These are phyloP conservation scores for Candida sanyaensis DNA, from an alignment of 1,139 yeast species.

Conservation along the genomic window DNA sequence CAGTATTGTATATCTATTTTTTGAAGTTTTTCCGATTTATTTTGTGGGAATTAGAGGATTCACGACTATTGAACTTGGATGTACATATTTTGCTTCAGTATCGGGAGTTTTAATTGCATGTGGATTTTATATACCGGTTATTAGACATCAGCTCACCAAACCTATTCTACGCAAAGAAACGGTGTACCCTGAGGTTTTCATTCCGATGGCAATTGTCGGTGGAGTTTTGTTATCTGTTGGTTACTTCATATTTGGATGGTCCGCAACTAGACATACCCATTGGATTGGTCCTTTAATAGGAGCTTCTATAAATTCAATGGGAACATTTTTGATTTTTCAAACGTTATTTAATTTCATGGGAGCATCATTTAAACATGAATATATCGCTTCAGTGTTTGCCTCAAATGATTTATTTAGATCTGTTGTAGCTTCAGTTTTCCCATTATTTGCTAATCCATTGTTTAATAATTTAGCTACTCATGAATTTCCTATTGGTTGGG, in stretches of 20 bases:
- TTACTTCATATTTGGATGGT: constrained; percentile 36
- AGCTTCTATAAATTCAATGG: constrained; percentile 25
- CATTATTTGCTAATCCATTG: constrained; percentile 43
- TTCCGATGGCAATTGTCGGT: constrained; percentile 49
- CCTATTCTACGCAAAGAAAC: constrained; percentile 33
- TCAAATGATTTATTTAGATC: constrained; percentile 30
- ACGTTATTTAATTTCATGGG: constrained; percentile 54
- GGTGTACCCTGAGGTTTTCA: constrained; percentile 60
- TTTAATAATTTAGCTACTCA: constrained; percentile 37
- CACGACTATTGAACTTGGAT: constrained; percentile 51
- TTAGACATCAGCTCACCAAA: constrained; percentile 22
- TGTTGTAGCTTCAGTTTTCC: constrained; percentile 31
- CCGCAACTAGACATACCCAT: constrained; percentile 26
- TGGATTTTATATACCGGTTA: constrained; percentile 20
- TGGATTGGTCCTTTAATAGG: constrained; percentile 38
- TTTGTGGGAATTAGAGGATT: constrained; percentile 46
- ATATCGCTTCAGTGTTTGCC: constrained; percentile 34
- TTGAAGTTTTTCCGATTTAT: constrained; percentile 64
- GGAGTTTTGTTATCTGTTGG: constrained; percentile 32
- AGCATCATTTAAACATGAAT: constrained; percentile 50
- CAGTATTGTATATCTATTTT: constrained; percentile 56
- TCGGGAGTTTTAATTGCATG: constrained; percentile 24
- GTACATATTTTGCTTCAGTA: constrained; percentile 22
- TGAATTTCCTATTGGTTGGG: constrained; percentile 62
- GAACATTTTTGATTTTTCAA: constrained; percentile 34